These are phyloP conservation scores for Sanghuangporus sanghuang DNA, from an alignment of 1,284 basidiomycete species.

Conservation along the genomic window DNA sequence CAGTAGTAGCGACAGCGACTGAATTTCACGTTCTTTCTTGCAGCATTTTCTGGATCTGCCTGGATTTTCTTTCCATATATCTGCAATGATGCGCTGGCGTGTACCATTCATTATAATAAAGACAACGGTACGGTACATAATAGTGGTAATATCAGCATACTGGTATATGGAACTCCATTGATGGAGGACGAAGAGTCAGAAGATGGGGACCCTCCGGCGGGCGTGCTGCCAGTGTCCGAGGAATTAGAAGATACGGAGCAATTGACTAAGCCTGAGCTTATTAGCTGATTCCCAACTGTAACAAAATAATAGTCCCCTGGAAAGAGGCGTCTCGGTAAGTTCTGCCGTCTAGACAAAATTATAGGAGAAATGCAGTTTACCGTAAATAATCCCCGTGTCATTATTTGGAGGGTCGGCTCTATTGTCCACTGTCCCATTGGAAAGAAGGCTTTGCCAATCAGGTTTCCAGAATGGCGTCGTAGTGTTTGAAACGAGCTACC, in stretches of 20 bases:
- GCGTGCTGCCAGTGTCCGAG: not conserved
- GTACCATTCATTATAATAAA: not conserved
- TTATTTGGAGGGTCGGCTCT: constrained; percentile 43
- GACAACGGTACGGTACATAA: not conserved
- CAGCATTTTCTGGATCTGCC: not conserved
- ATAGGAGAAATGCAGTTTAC: constrained; percentile 29
- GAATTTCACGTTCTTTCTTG: constrained; percentile 1
- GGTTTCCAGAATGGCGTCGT: constrained; percentile 50
- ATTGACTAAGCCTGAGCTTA: constrained; percentile 5
- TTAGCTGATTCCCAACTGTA: constrained; percentile 18
- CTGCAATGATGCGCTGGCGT: not conserved
- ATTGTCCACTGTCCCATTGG: constrained; percentile 62
- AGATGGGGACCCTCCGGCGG: not conserved
- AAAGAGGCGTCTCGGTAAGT: not conserved
- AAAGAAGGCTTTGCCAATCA: constrained; percentile 55
- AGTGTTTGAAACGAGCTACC: constrained; percentile 46
- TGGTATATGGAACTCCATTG: not conserved
- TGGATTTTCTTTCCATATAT: not conserved
- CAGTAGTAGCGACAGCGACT: constrained; percentile 38
- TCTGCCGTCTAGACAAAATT: not conserved
- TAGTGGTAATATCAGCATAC: not conserved
- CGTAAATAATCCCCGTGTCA: constrained; percentile 61
- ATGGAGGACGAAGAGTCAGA: not conserved
- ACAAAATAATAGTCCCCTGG: constrained; percentile 40
- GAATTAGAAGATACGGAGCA: constrained; percentile 6